Conservation (phyloP, 1,139 yeast species). For the Hanseniaspora sp. region DNA sequence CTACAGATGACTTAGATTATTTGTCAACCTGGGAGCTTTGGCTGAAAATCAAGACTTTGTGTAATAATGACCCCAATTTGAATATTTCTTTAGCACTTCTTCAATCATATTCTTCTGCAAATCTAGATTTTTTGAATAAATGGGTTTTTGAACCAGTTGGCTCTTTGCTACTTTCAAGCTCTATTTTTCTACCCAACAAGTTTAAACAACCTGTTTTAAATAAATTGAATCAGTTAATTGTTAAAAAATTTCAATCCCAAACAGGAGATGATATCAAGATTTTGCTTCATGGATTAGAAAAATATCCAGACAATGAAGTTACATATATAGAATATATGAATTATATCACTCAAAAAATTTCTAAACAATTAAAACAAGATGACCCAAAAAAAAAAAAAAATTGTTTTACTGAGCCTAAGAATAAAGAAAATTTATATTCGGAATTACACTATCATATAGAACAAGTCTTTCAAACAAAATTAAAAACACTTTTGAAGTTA, state of each 20-base stretch:
- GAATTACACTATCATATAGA: background rate
- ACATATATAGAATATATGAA: constrained; percentile 45
- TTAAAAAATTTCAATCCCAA: constrained; percentile 27
- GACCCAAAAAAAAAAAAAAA: too few relatives aligned
- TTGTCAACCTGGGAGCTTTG: constrained; percentile 61
- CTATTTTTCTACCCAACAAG: constrained; percentile 45
- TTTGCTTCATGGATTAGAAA: constrained; percentile 39
- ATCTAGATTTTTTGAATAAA: constrained; percentile 33
- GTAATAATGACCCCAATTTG: constrained; percentile 41
- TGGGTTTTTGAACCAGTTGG: constrained; percentile 60
- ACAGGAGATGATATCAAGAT: constrained; percentile 26
- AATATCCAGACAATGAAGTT: constrained; percentile 33
- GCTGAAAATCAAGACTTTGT: constrained; percentile 48
- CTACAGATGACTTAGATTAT: constrained; percentile 37
- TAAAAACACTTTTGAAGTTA: constrained; percentile 18
- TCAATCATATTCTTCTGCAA: constrained; percentile 37
- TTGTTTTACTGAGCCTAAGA: background rate
- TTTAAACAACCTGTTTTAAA: constrained; percentile 53
- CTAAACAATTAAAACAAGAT: background rate
- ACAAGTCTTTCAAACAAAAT: background rate
- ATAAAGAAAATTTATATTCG: constrained; percentile 1
- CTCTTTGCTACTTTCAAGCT: constrained; percentile 42
- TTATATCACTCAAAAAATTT: constrained; percentile 34
- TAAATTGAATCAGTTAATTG: constrained; percentile 39
- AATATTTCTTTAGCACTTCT: constrained; percentile 51